Evolutionary conservation across 495 filamentous ascomycete species (phyloP), one percentile per base, ranked within the genome.

Genomic region (Penicillium lividum): DNA sequence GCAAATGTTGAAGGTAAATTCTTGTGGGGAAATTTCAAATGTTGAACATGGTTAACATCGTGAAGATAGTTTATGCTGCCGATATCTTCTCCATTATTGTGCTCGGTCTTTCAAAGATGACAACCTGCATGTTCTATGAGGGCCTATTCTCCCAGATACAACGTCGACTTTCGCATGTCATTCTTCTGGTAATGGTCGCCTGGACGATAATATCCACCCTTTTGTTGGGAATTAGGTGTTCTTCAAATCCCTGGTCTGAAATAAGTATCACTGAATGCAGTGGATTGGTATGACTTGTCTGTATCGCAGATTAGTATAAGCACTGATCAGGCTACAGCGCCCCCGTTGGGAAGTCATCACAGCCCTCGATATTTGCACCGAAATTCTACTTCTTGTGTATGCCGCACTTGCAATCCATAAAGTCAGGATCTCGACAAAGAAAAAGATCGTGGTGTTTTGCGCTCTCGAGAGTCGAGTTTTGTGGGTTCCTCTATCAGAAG

Each of bases 331-430:
- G 38, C 0, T 27, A 47, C 7, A 72, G 69, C 56, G 68, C 22
- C 51, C 62, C 9, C 68, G 61, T 18, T 73, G 70, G 70, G 53
- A 64, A 49, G 59, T 59, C 1, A 60, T 69, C 31, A 66, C 62
- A 15, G 61, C 60, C 1, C 28, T 69, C 4, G 70, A 73, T 28
- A 63, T 71, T 16, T 13, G 63, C 5, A 63, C 60, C 0, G 70
- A 73, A 42, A 18, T 60, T 8, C 6, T 64, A 1, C 62, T 73
- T 0, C 34, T 68, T 3, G 4, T 57, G 0, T 71, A 65, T 27
- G 58, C 66, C 0, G 52, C 36, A 13, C 42, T 58, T 25, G 62
- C 61, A 7, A 60, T 73, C 16, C 45, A 56, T 16, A 61, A 55
- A 29, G 46, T 71, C 22, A 61, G 56, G 11, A 70, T 69, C 0